A percentile compares a stretch with the other conserved stretches of the same genome.
phyloP scores from a whole-genome alignment of 768 basidiomycete species.

The Multifurca ochricompacta region DNA sequence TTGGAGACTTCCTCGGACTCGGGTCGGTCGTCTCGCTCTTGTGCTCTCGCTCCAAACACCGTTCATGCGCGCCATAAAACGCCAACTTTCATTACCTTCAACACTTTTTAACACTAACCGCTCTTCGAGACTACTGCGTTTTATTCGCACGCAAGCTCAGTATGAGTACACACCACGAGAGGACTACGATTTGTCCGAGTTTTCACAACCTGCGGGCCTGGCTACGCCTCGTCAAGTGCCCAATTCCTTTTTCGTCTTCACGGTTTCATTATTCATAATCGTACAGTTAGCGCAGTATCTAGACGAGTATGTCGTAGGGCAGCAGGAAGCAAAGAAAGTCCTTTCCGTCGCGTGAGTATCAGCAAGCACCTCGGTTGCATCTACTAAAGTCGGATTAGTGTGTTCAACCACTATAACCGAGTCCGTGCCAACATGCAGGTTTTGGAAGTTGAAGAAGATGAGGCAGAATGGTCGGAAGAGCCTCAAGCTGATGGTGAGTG shows the following conservation, averaged over 20 bases:
- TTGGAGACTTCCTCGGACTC: no score
- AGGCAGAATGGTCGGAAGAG: conserved; percentile 26
- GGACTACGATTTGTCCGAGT: conserved; percentile 2
- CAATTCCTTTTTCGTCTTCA: not conserved
- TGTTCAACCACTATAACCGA: conserved; percentile 93
- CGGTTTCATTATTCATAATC: not conserved
- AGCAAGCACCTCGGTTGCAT: not conserved
- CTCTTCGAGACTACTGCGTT: conserved; percentile 3
- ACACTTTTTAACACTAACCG: not conserved
- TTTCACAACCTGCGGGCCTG: conserved; percentile 13
- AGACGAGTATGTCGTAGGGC: conserved; percentile 85
- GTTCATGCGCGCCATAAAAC: conserved; percentile 3
- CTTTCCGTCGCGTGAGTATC: conserved; percentile 83
- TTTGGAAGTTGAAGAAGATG: conserved; percentile 32
- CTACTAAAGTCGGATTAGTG: conserved; percentile 37
- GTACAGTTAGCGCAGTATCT: conserved; percentile 74
- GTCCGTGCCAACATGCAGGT: conserved; percentile 61
- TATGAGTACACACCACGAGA: conserved; percentile 18
- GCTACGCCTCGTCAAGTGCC: conserved; percentile 51
- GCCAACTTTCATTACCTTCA: not conserved
- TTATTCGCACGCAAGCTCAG: conserved; percentile 19
- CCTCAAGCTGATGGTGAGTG: conserved; percentile 27
- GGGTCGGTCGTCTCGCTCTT: no score
- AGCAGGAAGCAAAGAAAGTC: conserved; percentile 88
- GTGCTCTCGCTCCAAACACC: no score